These are phyloP conservation scores for Solanum chaucha DNA, from an alignment of 257 asterid genomes.

Conservation along the genomic window DNA sequence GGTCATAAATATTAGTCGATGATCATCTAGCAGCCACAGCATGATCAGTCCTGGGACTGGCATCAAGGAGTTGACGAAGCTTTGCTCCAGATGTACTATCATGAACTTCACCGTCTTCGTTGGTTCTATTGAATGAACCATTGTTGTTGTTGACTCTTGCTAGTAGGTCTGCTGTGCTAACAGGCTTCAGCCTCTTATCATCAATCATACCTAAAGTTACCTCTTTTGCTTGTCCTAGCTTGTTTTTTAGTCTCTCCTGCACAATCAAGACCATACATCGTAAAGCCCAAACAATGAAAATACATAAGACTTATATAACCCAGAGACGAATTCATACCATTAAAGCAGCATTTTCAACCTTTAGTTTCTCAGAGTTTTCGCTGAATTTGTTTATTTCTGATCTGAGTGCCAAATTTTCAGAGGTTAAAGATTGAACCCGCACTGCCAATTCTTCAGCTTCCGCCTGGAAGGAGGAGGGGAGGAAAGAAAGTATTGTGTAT, in stretches of 20 bases:
- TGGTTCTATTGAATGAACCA: constrained; percentile 17
- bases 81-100: constrained; percentile 46
- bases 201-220: constrained; percentile 23
- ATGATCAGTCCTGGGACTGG: constrained; percentile 43
- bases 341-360: constrained; percentile 63
- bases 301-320: background rate
- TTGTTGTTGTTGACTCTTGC: constrained; percentile 71
- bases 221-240: constrained; percentile 22
- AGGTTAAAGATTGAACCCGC: constrained; percentile 50
- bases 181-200: constrained; percentile 37
- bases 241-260: constrained; percentile 54
- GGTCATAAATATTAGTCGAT: background rate
- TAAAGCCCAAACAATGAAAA: background rate
- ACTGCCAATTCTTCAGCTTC: constrained; percentile 79
- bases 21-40: constrained; percentile 82
- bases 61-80: constrained; percentile 77
- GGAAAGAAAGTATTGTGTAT: background rate
- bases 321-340: constrained; percentile 21
- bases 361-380: constrained; percentile 51
- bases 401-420: constrained; percentile 67
- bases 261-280: background rate
- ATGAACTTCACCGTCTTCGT: constrained; percentile 36
- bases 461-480: constrained; percentile 32
- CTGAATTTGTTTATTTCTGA: constrained; percentile 48
- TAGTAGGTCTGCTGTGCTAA: constrained; percentile 65